These are phyloP conservation scores for Tolypocladium endophyticum DNA, from an alignment of 2,329 filamentous ascomycete genomes.

Conservation along the genomic window DNA sequence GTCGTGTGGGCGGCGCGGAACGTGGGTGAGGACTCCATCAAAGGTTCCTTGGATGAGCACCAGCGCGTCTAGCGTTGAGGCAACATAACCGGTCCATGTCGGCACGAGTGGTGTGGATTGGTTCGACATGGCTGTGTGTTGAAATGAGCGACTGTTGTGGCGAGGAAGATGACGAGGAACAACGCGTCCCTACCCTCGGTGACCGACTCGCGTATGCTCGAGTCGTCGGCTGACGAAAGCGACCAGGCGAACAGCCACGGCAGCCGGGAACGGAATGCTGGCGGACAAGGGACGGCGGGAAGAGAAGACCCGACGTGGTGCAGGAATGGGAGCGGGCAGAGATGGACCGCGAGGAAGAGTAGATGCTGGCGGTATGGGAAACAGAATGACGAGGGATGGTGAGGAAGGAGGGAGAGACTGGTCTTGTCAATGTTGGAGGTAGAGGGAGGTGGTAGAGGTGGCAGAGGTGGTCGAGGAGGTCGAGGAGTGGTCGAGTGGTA, in stretches of 20 bases:
- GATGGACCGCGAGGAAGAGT: neutral
- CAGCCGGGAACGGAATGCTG: neutral
- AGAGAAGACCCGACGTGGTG: too few relatives aligned
- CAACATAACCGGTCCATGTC: constrained; percentile 57
- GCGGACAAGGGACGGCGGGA: too few relatives aligned
- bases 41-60: constrained; percentile 73
- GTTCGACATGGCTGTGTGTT: constrained; percentile 14
- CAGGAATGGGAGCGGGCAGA: neutral
- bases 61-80: constrained; percentile 64
- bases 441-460: neutral
- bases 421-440: neutral
- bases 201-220: neutral
- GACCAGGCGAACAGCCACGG: neutral
- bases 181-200: too few relatives aligned
- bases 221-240: neutral
- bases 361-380: neutral
- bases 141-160: neutral
- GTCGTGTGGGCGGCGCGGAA: constrained; percentile 77
- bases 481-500: too few relatives aligned
- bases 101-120: constrained; percentile 36
- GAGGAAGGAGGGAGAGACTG: neutral
- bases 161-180: too few relatives aligned
- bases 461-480: neutral
- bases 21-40: constrained; percentile 58
- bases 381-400: neutral